These are phyloP conservation scores for Trichosanthes cucumerina DNA, from an alignment of 306 rosid species.

Conservation along the genomic window DNA sequence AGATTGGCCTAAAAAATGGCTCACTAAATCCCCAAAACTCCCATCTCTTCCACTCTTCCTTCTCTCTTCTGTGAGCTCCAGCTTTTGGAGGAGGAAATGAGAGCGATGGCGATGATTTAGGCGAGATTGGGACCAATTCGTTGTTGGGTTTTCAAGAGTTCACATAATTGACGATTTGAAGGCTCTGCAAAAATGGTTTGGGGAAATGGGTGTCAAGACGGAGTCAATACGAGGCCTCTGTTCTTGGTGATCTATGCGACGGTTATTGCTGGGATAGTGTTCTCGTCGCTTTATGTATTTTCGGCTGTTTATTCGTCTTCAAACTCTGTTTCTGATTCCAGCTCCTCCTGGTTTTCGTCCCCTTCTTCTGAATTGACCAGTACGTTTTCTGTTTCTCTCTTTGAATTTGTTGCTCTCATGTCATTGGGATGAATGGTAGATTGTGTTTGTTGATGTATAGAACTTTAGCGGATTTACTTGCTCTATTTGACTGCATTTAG, in stretches of 20 bases:
- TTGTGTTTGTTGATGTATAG: not conserved
- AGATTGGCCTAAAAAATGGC: not conserved
- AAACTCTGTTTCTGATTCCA: constrained; percentile 18
- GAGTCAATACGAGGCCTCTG: constrained; percentile 44
- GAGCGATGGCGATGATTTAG: not conserved
- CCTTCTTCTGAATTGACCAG: constrained; percentile 19
- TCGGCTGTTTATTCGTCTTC: constrained; percentile 42
- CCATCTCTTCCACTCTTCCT: not conserved
- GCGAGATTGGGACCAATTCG: not conserved
- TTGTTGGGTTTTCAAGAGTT: not conserved
- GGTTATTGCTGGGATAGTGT: constrained; percentile 39
- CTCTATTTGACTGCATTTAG: not conserved
- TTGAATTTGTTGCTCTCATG: not conserved
- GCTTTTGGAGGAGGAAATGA: not conserved
- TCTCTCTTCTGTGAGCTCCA: not conserved
- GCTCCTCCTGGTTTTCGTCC: not conserved
- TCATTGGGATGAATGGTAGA: not conserved
- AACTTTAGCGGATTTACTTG: not conserved
- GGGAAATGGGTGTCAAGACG: constrained; percentile 42
- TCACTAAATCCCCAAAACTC: not conserved
- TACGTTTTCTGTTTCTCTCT: constrained; percentile 17
- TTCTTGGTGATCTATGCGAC: constrained; percentile 55
- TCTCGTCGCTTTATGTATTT: constrained; percentile 54
- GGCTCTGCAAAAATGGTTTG: constrained; percentile 25
- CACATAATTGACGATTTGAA: not conserved